Evolutionary conservation across 208 protist species (phyloP).

Genomic region (Wallacemonas collosoma): DNA sequence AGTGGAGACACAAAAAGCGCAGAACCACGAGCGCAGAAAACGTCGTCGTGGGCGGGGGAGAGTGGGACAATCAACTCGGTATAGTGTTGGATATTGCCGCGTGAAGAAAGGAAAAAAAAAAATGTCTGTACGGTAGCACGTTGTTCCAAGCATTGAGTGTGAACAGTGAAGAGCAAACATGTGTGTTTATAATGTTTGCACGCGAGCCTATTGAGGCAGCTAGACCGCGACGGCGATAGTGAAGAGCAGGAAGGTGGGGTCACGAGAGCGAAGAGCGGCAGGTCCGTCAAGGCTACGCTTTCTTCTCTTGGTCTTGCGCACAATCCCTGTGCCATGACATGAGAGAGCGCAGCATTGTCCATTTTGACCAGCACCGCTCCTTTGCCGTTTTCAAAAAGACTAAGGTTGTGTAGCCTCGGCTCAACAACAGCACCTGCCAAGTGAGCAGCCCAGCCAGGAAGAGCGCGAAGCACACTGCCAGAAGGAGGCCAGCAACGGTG

Average conservation of each 20-base stretch:
- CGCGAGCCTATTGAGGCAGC: no score
- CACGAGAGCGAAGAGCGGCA: background rate
- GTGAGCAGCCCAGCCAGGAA: slow-evolving; percentile 31
- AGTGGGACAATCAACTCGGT: no score
- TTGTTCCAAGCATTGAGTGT: no score
- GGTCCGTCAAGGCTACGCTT: background rate
- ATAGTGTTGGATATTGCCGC: background rate
- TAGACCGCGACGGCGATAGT: no score
- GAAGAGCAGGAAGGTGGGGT: no score
- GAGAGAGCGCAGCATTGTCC: background rate
- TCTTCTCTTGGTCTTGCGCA: background rate
- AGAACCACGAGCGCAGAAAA: no score
- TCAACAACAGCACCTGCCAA: slow-evolving; percentile 36
- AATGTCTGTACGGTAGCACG: no score
- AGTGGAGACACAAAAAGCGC: no score
- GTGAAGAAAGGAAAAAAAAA: background rate
- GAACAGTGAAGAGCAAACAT: no score
- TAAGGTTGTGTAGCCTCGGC: slow-evolving; percentile 34
- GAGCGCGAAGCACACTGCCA: slow-evolving; percentile 35
- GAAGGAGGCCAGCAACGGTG: slow-evolving; percentile 35
- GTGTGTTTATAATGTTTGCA: no score
- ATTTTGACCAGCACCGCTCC: background rate
- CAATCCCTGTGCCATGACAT: background rate
- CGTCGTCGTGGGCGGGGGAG: no score
- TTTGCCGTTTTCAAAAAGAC: slow-evolving; percentile 28